These are phyloP conservation scores for Coemansia sp. DNA, from an alignment of 192 early-diverging fungal genomes.

Conservation along the genomic window DNA sequence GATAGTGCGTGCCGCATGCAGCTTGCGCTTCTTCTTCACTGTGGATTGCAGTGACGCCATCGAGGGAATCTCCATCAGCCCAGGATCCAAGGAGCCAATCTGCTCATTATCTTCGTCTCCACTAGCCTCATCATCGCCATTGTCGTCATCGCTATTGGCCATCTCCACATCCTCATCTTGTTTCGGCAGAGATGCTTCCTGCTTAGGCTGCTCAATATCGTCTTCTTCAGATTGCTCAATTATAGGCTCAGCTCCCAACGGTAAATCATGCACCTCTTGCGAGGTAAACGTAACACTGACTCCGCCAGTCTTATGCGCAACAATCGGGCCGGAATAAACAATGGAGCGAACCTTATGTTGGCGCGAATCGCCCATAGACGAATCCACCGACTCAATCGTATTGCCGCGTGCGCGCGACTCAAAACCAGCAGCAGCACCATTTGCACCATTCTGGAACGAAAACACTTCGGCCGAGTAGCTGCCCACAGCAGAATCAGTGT, in stretches of 20 bases:
- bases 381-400: conserved; percentile 26
- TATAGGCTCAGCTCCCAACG: conserved; percentile 19
- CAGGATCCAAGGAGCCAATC: not conserved
- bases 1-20: conserved; percentile 28
- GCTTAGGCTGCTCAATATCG: not conserved
- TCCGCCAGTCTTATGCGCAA: conserved; percentile 37
- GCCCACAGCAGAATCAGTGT: conserved; percentile 41
- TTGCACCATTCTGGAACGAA: conserved; percentile 18
- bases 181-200: not conserved
- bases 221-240: conserved; percentile 24
- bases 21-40: conserved; percentile 45
- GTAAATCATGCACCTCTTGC: conserved; percentile 41
- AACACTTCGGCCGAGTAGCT: conserved; percentile 40
- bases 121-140: conserved; percentile 3
- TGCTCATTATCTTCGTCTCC: conserved; percentile 6
- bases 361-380: not conserved
- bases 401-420: conserved; percentile 10
- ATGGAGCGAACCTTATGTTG: conserved; percentile 36
- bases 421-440: not conserved
- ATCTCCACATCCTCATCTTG: not conserved
- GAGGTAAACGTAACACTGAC: conserved; percentile 50
- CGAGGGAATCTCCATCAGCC: conserved; percentile 6
- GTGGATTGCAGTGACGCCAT: conserved; percentile 15
- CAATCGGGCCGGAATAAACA: conserved; percentile 45
- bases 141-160: not conserved